Conservation (phyloP, 352 stramenopile species). For the Globisporangium polare region DNA sequence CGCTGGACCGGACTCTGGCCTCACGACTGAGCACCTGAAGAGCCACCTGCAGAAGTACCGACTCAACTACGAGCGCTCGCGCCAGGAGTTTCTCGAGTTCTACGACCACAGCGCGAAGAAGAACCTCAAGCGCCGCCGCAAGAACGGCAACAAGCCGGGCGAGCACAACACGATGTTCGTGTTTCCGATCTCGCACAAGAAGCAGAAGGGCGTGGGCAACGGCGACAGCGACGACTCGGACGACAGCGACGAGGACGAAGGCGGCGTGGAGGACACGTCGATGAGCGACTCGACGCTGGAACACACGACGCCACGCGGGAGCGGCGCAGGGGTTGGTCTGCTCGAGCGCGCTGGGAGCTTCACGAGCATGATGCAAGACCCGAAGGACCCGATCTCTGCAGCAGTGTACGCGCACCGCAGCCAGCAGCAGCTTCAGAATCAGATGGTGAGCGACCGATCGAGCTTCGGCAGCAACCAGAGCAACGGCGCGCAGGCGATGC, state of each 20-base stretch:
- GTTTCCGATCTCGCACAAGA: conserved; percentile 69
- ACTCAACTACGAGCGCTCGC: conserved; percentile 84
- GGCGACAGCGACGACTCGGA: conserved; percentile 39
- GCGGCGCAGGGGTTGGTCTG: not conserved
- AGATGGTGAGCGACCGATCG: conserved; percentile 11
- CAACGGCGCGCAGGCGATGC: conserved; percentile 9
- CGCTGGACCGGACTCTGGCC: conserved; percentile 43
- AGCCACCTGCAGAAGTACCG: conserved; percentile 88
- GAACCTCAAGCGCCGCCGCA: conserved; percentile 50
- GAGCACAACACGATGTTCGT: conserved; percentile 76
- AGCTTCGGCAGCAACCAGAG: conserved; percentile 6
- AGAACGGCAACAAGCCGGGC: conserved; percentile 29
- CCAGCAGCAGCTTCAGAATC: conserved; percentile 15
- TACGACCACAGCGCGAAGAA: conserved; percentile 76
- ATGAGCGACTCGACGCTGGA: conserved; percentile 20
- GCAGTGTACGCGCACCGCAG: conserved; percentile 9
- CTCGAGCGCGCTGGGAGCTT: conserved; percentile 15
- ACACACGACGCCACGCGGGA: conserved; percentile 16
- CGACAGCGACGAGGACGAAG: conserved; percentile 23
- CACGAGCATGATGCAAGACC: conserved; percentile 17
- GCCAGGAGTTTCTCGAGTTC: conserved; percentile 82
- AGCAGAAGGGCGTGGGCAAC: conserved; percentile 20
- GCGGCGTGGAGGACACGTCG: conserved; percentile 8
- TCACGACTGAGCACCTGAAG: conserved; percentile 87
- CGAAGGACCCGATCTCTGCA: conserved; percentile 10